Base-by-base conservation (phyloP, 1,284 basidiomycete genomes). In the Cystodermella granulosa region DNA sequence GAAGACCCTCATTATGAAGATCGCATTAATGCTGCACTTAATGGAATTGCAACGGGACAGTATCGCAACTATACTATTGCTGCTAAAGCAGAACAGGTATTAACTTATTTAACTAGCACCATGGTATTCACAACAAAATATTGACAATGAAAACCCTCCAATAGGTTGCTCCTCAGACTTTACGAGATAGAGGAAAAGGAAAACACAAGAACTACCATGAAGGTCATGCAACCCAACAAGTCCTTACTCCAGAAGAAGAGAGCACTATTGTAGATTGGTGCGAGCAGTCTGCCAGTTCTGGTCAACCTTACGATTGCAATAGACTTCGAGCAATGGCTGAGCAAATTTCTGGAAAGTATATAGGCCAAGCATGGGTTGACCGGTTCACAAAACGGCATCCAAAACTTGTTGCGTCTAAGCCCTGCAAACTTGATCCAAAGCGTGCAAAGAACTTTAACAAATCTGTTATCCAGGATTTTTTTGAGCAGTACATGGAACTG, bases 401-500 rank as follows among this genome's bases (percentile, higher is more conserved):
- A 7, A 31, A 43, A 2, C 34, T 54, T 14, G 24, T 35, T 4
- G 26, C 38, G 3, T 15, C 45, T 1, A 42, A 37, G 22, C 26
- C 52, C 14, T 21, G 24, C 15, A 41, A 44, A n/a, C 48, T 54
- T 13, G 50, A 54, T 41, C 53, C 50, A 2, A 52, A 52, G 31
- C 46, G 41, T 16, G 48, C 50, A 7, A 42, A 46, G 21, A 54
- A 54, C 31, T 52, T 54, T 46, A 54, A 54, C 31, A 23, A 48
- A 31, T 17, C 46, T 17, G 40, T 24, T 15, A 37, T 48, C n/a
- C 16, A 28, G 5, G 43, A 51, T 26, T 51, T 41, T 31, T 56
- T 55, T 35, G 43, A 50, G 5, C 38, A 47, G 22, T 34, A 47
- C 21, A 24, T 22, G 4, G 24, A 36, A 0, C 16, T 57, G 5